A percentile compares a stretch with the other conserved stretches of the same genome.
phyloP scores from a whole-genome alignment of 164 flowering plant species.

The Nelumbo lutea region DNA sequence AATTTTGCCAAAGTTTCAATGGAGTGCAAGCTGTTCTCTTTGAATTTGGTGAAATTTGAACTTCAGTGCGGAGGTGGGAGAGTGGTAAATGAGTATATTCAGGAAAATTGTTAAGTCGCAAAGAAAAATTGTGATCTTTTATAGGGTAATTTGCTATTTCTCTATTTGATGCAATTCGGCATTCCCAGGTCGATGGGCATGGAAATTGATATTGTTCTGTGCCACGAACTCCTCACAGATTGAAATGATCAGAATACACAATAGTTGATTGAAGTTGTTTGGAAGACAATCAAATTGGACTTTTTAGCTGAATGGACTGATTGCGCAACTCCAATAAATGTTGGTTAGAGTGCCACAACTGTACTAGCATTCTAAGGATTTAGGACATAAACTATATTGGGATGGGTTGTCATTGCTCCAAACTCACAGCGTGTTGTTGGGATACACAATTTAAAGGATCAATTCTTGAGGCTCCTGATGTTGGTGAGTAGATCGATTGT shows the following conservation, averaged over 20 bases:
- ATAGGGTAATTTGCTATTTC: no score
- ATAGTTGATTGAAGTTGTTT: background rate
- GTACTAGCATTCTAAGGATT: background rate
- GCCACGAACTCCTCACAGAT: no score
- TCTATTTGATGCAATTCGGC: no score
- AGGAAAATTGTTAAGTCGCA: no score
- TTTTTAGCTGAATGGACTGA: conserved; percentile 4
- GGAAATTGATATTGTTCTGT: no score
- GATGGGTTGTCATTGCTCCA: conserved; percentile 70
- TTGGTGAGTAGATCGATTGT: conserved; percentile 34
- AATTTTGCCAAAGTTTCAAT: no score
- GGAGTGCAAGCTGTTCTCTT: no score
- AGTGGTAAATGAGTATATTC: background rate
- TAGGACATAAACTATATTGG: conserved; percentile 1
- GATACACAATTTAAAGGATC: conserved; percentile 33
- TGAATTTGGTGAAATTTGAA: no score
- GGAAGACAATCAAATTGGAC: background rate
- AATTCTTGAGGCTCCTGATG: conserved; percentile 34
- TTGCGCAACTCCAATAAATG: background rate
- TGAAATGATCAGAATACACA: background rate
- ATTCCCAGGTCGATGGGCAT: no score
- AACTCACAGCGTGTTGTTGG: conserved; percentile 43
- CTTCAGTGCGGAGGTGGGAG: background rate
- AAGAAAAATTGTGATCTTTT: no score
- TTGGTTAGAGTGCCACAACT: background rate